Base-by-base conservation (phyloP, 164 flowering plant species). In the Santalum album region DNA sequence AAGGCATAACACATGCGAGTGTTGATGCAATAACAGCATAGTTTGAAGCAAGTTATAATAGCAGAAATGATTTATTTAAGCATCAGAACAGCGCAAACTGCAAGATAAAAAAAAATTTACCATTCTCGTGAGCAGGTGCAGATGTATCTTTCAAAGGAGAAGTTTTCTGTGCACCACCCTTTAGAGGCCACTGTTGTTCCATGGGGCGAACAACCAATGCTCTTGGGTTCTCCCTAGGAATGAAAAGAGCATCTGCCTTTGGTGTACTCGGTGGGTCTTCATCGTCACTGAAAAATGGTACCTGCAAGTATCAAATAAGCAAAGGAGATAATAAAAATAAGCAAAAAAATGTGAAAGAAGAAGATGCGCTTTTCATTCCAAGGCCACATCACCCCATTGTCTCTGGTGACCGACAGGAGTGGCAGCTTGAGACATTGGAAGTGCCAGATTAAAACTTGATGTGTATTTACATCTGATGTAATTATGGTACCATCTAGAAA, bases 201-300 rank as follows among this genome's bases (percentile, higher is more conserved):
- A 69, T 52, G 12, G 99, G 90, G 48, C 79, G 87, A 65, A 92
- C 77, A 9, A 92, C 80, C 35, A 92, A 65, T 29, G 96, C 82
- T 69, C 99, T 79, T 21, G 99, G 96, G 58, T 92, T 92, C 65
- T 92, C 99, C 70, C 99, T 76, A 9, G 99, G 96, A 66, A 92
- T 70, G 59, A 92, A 85, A 65, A 87, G 78, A 49, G 96, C 96
- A 77, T 92, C 97, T 17, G 99, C 99, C 75, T 85, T 92, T 9
- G 99, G 99, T 23, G 95, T 85, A 73, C 83, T 78, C 1, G 81
- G 79, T 51, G 82, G 69, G 68, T 85, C 91, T 47, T 89, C 96
- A 55, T 87, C 95, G 64, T 83, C 95, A 72, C 70, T 72, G 54
- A 85, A 92, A 70, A 87, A 92, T 7, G 99, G 81, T 38, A 89